Evolutionary conservation across 2,329 filamentous ascomycete genomes (phyloP).

Genomic region (Dryadomyces quercivorus): DNA sequence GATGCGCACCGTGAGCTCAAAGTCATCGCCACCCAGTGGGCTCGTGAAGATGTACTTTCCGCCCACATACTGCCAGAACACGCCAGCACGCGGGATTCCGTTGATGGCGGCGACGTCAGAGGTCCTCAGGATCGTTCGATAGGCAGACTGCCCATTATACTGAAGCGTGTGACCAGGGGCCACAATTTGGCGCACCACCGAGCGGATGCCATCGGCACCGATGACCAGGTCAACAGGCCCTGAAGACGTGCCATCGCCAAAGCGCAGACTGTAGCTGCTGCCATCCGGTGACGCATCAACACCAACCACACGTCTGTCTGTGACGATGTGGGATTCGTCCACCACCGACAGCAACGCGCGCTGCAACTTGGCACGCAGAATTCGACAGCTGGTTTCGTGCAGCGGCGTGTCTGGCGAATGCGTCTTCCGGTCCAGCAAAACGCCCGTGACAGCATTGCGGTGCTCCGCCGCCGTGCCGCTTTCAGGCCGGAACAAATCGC

Average conservation of each 20-base stretch:
- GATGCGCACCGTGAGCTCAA: constrained; percentile 20
- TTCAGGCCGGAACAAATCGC: constrained; percentile 18
- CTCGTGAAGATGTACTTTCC: constrained; percentile 22
- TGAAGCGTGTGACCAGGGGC: constrained; percentile 29
- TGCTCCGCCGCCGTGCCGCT: constrained; percentile 16
- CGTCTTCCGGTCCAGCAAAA: constrained; percentile 14
- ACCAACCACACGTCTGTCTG: constrained; percentile 28
- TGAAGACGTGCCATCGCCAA: constrained; percentile 25
- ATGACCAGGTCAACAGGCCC: constrained; percentile 14
- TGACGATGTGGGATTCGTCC: constrained; percentile 26
- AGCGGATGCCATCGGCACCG: constrained; percentile 18
- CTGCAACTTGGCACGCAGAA: constrained; percentile 29
- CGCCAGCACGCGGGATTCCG: constrained; percentile 17
- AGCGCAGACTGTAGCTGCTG: constrained; percentile 27
- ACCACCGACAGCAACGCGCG: constrained; percentile 34
- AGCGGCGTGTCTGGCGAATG: constrained; percentile 15
- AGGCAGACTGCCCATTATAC: constrained; percentile 27
- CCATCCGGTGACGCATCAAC: constrained; percentile 6
- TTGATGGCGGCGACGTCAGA: constrained; percentile 15
- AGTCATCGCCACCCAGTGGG: constrained; percentile 20
- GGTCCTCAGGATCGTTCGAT: constrained; percentile 19
- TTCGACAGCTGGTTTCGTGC: constrained; percentile 17
- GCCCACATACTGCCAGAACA: constrained; percentile 21
- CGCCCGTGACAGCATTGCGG: constrained; percentile 21
- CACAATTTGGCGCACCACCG: constrained; percentile 17